These are phyloP conservation scores for Crithidia fasciculata DNA, from an alignment of 208 protist species.

Conservation along the genomic window DNA sequence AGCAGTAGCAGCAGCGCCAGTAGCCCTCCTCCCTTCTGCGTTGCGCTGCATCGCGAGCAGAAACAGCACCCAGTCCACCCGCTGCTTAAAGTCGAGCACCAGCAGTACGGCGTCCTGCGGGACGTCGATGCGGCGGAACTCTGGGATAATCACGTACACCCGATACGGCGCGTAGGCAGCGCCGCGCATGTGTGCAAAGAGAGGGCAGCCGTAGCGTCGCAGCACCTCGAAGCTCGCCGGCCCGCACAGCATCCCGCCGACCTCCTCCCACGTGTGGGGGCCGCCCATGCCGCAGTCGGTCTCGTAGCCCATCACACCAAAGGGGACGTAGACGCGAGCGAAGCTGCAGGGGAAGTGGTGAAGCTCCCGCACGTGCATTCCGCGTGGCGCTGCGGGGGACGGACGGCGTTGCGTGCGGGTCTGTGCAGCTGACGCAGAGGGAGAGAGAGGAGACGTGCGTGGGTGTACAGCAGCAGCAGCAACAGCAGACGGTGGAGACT, in stretches of 20 bases:
- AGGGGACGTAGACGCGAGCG: slow-evolving; percentile 48
- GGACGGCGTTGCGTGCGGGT: neutral
- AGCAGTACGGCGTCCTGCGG: slow-evolving; percentile 53
- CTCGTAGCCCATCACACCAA: slow-evolving; percentile 52
- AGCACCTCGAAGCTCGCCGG: slow-evolving; percentile 55
- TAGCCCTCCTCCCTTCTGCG: no score
- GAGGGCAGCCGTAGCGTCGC: slow-evolving; percentile 52
- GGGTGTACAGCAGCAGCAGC: neutral
- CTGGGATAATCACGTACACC: slow-evolving; percentile 54
- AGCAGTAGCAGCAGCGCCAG: no score
- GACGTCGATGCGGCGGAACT: slow-evolving; percentile 33
- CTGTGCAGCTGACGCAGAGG: neutral
- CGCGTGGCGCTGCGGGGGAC: neutral
- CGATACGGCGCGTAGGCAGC: slow-evolving; percentile 39
- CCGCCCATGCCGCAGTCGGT: slow-evolving; percentile 35
- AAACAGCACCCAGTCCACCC: slow-evolving; percentile 60
- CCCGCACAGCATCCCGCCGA: slow-evolving; percentile 60
- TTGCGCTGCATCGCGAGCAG: slow-evolving; percentile 37
- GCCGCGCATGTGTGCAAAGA: slow-evolving; percentile 45
- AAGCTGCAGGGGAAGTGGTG: slow-evolving; percentile 62
- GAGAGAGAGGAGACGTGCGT: neutral
- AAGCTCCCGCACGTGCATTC: slow-evolving; percentile 44
- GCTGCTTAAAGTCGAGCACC: slow-evolving; percentile 66
- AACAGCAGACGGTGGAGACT: no score
- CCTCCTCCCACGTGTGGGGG: slow-evolving; percentile 45